Percentiles rank a stretch among this genome's conserved stretches.
Conservation (phyloP, 1,284 basidiomycete species). For the Cutaneotrichosporon cyanovorans region DNA sequence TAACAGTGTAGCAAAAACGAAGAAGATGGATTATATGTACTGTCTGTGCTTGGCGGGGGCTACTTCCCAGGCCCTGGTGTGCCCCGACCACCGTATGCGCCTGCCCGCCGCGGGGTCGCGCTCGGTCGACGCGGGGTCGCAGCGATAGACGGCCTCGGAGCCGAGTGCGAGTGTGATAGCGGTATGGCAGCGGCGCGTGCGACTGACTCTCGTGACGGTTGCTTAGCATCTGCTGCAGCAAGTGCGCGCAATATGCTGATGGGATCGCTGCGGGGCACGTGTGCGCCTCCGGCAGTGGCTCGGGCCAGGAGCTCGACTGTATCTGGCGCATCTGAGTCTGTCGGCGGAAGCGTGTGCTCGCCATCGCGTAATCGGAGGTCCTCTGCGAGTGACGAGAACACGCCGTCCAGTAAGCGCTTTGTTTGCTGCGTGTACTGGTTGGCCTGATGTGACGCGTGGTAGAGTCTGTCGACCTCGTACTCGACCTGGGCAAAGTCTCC, state of each 20-base stretch:
- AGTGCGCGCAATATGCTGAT: conserved; percentile 39
- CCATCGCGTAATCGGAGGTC: conserved; percentile 36
- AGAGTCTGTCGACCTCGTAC: conserved; percentile 43
- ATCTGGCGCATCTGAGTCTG: conserved; percentile 27
- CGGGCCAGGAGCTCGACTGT: conserved; percentile 21
- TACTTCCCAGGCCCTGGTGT: conserved; percentile 1
- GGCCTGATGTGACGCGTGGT: conserved; percentile 38
- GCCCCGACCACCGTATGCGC: conserved; percentile 9
- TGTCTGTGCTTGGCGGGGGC: no score
- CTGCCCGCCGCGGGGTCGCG: conserved; percentile 5
- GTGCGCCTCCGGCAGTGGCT: conserved; percentile 6
- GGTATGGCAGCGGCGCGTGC: not conserved
- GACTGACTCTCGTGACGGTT: conserved; percentile 1
- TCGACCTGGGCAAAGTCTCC: conserved; percentile 42
- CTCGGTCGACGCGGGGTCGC: conserved; percentile 5
- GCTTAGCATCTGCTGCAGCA: conserved; percentile 30
- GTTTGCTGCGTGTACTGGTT: conserved; percentile 40
- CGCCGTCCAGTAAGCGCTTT: conserved; percentile 42
- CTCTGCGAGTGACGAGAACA: conserved; percentile 40
- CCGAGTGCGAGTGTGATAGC: no score
- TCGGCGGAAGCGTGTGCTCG: conserved; percentile 12
- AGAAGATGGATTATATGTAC: not conserved
- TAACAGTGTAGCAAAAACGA: not conserved
- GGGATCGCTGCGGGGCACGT: conserved; percentile 23
- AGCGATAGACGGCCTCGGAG: not conserved